phyloP scores from a whole-genome alignment of 306 rosid genomes.

The Inga leiocalycina region DNA sequence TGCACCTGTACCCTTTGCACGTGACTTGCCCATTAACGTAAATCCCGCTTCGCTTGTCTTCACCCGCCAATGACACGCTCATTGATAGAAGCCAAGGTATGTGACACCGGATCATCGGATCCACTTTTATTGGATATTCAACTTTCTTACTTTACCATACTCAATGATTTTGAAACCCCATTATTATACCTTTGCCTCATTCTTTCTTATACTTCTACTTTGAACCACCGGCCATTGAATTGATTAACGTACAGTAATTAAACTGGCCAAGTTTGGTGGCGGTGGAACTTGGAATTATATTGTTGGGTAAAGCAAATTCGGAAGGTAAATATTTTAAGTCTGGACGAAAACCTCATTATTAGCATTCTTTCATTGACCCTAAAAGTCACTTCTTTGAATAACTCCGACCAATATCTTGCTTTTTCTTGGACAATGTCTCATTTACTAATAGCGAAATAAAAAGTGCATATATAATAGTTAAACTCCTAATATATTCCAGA shows the following conservation, averaged over 20 bases:
- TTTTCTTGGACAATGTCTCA: not conserved
- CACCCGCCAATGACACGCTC: not conserved
- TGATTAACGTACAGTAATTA: not conserved
- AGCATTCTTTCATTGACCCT: not conserved
- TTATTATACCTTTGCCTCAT: not conserved
- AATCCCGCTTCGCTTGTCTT: not conserved
- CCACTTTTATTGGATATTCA: not conserved
- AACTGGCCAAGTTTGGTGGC: not conserved
- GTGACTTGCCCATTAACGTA: not conserved
- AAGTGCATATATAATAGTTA: not conserved
- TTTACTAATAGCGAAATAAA: not conserved
- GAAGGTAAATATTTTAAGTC: not conserved
- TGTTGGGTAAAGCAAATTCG: not conserved
- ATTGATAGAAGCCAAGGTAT: not conserved
- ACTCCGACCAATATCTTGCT: not conserved
- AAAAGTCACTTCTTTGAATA: not conserved
- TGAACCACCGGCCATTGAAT: not conserved
- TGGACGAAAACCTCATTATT: not conserved
- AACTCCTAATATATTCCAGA: not conserved
- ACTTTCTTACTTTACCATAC: not conserved
- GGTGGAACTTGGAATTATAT: not conserved
- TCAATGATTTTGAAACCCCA: not conserved
- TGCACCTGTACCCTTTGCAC: too few relatives aligned
- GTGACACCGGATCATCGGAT: not conserved
- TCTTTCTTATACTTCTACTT: not conserved